Conservation (phyloP, 192 early-diverging fungal genomes). For the Phycomyces blakesleeanus region DNA sequence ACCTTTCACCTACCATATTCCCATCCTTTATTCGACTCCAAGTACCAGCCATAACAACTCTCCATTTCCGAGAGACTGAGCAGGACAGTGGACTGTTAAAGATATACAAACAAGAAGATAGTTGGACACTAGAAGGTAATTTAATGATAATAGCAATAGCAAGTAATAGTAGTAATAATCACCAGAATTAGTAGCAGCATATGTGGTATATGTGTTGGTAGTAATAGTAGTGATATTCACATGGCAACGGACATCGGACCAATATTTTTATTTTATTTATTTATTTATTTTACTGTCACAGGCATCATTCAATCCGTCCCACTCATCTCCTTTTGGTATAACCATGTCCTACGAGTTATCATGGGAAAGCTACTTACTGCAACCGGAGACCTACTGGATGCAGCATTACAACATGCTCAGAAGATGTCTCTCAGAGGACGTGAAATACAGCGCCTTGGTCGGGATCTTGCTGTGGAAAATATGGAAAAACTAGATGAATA, state of each 20-base stretch:
- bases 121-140: slow-evolving; percentile 54
- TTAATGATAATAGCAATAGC: background rate
- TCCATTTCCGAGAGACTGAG: slow-evolving; percentile 46
- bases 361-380: slow-evolving; percentile 45
- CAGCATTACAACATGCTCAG: slow-evolving; percentile 40
- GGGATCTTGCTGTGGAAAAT: slow-evolving; percentile 30
- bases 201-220: no score
- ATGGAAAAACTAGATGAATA: slow-evolving; percentile 38
- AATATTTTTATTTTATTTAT: slow-evolving; percentile 9
- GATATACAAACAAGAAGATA: slow-evolving; percentile 56
- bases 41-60: slow-evolving; percentile 50
- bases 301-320: slow-evolving; percentile 51
- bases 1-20: slow-evolving; percentile 47
- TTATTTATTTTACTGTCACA: slow-evolving; percentile 1
- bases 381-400: slow-evolving; percentile 47
- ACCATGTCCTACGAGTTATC: slow-evolving; percentile 47
- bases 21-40: slow-evolving; percentile 44
- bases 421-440: slow-evolving; percentile 33
- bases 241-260: no score
- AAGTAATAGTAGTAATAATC: no score
- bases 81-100: slow-evolving; percentile 41
- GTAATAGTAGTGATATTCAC: no score
- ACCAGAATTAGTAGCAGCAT: no score
- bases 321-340: slow-evolving; percentile 55
- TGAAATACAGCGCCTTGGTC: slow-evolving; percentile 31